Conservation (phyloP, 2,329 filamentous ascomycete species). For the Beauveria bassiana region DNA sequence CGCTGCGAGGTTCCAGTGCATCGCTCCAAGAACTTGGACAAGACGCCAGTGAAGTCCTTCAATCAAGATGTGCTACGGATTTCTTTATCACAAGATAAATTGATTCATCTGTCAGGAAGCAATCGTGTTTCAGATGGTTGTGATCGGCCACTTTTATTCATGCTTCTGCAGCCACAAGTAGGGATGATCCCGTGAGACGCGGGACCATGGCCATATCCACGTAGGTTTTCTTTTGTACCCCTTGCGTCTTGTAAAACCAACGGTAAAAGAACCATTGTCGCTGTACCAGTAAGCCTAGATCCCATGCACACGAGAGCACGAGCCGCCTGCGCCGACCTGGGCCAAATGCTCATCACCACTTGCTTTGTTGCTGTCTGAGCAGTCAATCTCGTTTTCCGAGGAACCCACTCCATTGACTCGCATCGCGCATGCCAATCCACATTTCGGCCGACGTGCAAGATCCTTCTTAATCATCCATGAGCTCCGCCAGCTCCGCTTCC, state of each 20-base stretch:
- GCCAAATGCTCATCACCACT: neutral
- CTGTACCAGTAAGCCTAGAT: neutral
- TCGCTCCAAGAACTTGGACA: no score
- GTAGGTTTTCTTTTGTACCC: no score
- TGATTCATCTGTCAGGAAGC: neutral
- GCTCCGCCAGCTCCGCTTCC: slow-evolving; percentile 81
- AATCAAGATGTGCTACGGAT: neutral
- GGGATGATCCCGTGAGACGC: neutral
- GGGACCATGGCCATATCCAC: neutral
- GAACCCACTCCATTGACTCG: neutral
- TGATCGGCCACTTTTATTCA: neutral
- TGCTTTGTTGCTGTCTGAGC: neutral
- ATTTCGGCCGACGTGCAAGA: neutral
- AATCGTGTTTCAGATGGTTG: neutral
- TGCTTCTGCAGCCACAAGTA: neutral
- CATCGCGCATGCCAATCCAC: neutral
- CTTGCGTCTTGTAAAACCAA: neutral
- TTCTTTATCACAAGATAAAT: neutral
- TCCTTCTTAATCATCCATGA: slow-evolving; percentile 64
- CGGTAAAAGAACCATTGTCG: neutral
- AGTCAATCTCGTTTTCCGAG: neutral
- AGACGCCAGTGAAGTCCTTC: neutral
- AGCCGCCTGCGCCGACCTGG: neutral
- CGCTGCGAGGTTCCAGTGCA: no score
- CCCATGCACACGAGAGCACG: neutral